Evolutionary conservation across 2,329 filamentous ascomycete species (phyloP).

Genomic region (Atkinsonella texensis): DNA sequence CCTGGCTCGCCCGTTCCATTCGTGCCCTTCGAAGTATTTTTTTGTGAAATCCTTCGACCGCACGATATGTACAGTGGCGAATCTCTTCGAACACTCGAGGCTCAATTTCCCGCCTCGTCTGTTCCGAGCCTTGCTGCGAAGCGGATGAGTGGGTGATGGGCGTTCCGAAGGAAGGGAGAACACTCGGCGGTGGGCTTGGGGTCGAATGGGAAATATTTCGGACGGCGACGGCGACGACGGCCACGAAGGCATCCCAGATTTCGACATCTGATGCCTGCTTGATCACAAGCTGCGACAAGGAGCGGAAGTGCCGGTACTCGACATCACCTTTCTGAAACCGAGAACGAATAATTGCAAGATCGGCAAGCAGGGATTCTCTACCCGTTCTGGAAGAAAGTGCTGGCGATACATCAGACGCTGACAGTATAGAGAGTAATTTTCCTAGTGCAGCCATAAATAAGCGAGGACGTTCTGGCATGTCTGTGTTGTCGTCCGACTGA

Average conservation of each 20-base stretch:
- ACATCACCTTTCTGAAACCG: neutral
- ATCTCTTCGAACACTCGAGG: constrained; percentile 6
- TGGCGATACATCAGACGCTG: neutral
- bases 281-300: neutral
- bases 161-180: neutral
- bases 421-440: neutral
- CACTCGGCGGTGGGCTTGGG: neutral
- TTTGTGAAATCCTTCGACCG: neutral
- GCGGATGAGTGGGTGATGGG: constrained; percentile 3
- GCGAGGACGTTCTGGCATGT: neutral
- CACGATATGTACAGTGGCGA: constrained; percentile 1
- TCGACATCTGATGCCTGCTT: neutral
- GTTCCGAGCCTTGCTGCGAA: neutral
- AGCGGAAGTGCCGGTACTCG: neutral
- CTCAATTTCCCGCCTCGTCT: neutral
- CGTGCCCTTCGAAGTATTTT: constrained; percentile 1
- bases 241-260: neutral
- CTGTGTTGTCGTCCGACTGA: neutral
- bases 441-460: neutral
- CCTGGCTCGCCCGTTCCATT: neutral
- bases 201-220: neutral
- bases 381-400: neutral
- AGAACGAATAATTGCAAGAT: neutral
- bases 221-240: neutral
- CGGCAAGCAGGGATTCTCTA: neutral